Base-by-base conservation (phyloP, 2,329 filamentous ascomycete genomes). In the Alternaria triticimaculans region DNA sequence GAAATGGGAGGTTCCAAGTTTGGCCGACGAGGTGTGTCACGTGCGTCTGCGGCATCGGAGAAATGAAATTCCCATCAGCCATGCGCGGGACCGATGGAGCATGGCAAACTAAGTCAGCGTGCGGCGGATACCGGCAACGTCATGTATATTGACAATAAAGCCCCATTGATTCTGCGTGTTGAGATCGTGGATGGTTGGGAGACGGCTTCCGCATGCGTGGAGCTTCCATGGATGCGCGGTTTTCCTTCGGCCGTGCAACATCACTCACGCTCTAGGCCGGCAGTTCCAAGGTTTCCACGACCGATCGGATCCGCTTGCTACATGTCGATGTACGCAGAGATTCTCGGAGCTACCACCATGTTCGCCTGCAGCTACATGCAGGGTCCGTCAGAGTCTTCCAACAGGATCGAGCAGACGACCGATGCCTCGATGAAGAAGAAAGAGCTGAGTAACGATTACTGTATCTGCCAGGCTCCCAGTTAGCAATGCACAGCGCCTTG, bases 401-500 rank as follows among this genome's bases (percentile, higher is more conserved):
- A 45, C 28, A 25, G 20, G 49, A 45, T 26, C 30, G 30, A 58
- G 37, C 37, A 57, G 49, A 51, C 21, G 37, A 55, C 49, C 43
- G 30, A n/a, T 28, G 12, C 12, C 33, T 43, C 18, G n/a, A 25
- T 23, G 33, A 50, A 10, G 8, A 46, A 30, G 33, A 64, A 62
- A 57, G 61, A 64, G 66, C 64, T 66, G 64, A 66, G 61, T 68
- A 68, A 68, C 59, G 45, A 48, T 66, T 59, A 58, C 55, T 55
- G 43, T 58, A 45, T 41, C 46, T 41, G 44, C 33, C 21, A 41
- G 37, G 37, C 37, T 41, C 37, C n/a, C n/a, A 41, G 37, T 10
- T 23, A 28, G 23, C 26, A 20, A 37, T 41, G 11, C 18, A 48
- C 21, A 18, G 41, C 43, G 26, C 43, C 49, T 25, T 37, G 28